Base-by-base conservation (phyloP, 805 yeast genomes). In the Lipomyces starkeyi region DNA sequence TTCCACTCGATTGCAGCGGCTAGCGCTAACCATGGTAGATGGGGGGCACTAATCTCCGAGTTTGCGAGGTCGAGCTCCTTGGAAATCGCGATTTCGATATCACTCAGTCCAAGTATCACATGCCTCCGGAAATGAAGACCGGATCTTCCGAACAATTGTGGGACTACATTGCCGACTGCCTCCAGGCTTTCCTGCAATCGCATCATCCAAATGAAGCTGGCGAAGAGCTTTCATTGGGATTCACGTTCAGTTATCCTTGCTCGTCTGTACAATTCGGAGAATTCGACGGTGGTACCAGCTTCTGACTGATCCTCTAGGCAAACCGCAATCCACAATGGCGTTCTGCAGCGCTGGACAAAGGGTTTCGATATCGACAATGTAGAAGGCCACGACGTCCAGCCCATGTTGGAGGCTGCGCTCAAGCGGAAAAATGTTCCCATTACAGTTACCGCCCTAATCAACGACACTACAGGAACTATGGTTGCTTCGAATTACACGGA, bases 1-100 rank as follows among this genome's bases (percentile, higher is more conserved):
- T 27, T 40, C 20, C n/a, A 56, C 59, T 37, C 43, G 14, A 3
- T 37, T 37, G 43, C 43, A 37, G 43, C 17, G 6, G 17, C 8
- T 17, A n/a, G 14, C 25, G 29, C 34, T 49, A 9, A 37, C n/a
- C 7, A 14, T 53, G 9, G 13, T 37, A 70, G 73, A 85, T 94
- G 82, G 99, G 99, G 78, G 99, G 99, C 71, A 94, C 99, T 71
- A 94, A 94, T 82, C 85, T 94, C 80, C 88, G 99, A 79, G 97
- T 93, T 60, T 97, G 94, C 67, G 85, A 90, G 77, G 94, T 94
- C 76, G 88, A 87, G 71, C 84, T 94, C 75, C 87, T 87, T 64
- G 99, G 99, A 71, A 85, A 89, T 78, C 85, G 91, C 68, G 87
- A 90, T 76, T 94, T 94, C 76, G 95, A 91, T 78, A 89, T 93